These are phyloP conservation scores for Xylaria multiplex DNA, from an alignment of 2,329 filamentous ascomycete genomes.

Conservation along the genomic window DNA sequence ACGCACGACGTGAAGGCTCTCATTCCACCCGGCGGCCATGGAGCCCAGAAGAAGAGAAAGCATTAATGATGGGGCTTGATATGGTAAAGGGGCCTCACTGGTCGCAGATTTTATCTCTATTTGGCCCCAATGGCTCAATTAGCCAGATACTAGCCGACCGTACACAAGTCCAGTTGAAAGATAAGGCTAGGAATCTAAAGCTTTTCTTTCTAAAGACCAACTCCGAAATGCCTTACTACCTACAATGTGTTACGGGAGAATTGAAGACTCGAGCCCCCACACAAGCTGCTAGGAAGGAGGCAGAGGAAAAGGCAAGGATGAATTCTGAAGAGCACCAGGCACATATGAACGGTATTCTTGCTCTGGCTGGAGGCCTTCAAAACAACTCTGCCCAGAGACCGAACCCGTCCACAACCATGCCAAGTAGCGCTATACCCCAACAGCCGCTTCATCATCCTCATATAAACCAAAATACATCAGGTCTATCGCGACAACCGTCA, in stretches of 20 bases:
- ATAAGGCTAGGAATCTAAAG: constrained; percentile 90
- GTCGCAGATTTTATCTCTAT: constrained; percentile 89
- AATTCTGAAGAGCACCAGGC: constrained; percentile 69
- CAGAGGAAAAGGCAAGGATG: constrained; percentile 69
- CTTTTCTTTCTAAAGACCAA: constrained; percentile 92
- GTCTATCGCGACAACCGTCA: constrained; percentile 37
- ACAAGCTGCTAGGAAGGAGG: constrained; percentile 75
- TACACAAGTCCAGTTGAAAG: constrained; percentile 91
- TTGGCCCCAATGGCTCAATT: constrained; percentile 80
- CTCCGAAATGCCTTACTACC: constrained; percentile 87
- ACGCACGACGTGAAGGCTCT: constrained; percentile 65
- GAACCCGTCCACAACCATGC: constrained; percentile 35
- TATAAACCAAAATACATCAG: constrained; percentile 42
- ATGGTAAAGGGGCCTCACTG: constrained; percentile 91
- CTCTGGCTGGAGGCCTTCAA: constrained; percentile 63
- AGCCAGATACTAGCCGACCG: constrained; percentile 87
- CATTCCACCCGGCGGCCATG: constrained; percentile 79
- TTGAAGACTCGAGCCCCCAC: constrained; percentile 85
- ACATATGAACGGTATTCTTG: constrained; percentile 69
- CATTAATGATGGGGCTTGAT: constrained; percentile 87
- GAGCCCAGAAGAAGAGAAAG: constrained; percentile 90
- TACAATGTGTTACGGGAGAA: constrained; percentile 89
- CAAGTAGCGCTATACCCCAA: constrained; percentile 39
- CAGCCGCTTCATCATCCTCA: constrained; percentile 38
- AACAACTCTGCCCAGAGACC: constrained; percentile 45